phyloP scores from a whole-genome alignment of 257 asterid species.

The Striga asiatica region DNA sequence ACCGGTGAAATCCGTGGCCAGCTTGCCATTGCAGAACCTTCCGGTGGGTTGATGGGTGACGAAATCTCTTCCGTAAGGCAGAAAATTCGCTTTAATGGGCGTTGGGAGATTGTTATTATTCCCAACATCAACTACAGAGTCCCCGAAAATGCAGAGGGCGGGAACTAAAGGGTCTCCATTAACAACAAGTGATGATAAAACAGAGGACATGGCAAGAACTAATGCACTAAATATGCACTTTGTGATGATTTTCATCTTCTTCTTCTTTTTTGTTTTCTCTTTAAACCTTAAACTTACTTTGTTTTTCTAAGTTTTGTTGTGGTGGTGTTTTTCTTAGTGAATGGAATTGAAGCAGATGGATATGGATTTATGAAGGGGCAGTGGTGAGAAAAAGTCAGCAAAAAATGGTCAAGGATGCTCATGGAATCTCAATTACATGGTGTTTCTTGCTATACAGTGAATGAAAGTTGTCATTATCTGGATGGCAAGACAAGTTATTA shows the following conservation, averaged over 20 bases:
- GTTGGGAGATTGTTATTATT: conserved; percentile 56
- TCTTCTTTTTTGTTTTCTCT: not conserved
- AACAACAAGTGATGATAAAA: conserved; percentile 16
- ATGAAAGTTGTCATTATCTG: too few species aligned
- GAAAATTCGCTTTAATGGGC: conserved; percentile 42
- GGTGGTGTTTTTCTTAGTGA: too few species aligned
- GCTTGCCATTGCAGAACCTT: conserved; percentile 67
- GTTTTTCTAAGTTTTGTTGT: too few species aligned
- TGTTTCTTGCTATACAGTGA: too few species aligned
- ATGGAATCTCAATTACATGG: too few species aligned
- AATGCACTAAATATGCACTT: conserved; percentile 15
- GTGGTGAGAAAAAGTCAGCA: too few species aligned
- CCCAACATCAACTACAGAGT: conserved; percentile 77
- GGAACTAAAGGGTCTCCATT: conserved; percentile 40
- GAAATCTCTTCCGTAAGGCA: conserved; percentile 72
- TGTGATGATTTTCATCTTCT: conserved; percentile 5
- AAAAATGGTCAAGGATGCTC: too few species aligned
- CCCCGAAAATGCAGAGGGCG: conserved; percentile 59
- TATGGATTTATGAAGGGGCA: too few species aligned
- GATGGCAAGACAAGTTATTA: too few species aligned
- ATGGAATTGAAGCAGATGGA: too few species aligned
- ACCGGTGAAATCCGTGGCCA: conserved; percentile 61
- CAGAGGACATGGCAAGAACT: conserved; percentile 12
- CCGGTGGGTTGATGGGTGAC: conserved; percentile 46
- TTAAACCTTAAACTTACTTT: too few species aligned